Evolutionary conservation across 805 yeast genomes (phyloP), one percentile per base, ranked within the genome.

Genomic region (Phaffomyces opuntiae): DNA sequence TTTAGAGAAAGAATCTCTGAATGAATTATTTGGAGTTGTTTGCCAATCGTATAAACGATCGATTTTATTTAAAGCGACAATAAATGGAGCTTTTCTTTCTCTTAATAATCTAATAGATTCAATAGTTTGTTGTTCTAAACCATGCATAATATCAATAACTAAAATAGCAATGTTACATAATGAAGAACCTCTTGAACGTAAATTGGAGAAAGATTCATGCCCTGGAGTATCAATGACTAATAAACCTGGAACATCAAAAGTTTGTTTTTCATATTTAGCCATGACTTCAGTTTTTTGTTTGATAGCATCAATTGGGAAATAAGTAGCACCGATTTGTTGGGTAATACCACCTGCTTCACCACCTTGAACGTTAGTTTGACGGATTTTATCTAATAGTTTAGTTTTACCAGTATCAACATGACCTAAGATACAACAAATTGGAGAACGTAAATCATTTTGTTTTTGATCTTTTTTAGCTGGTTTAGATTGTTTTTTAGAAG

Each of bases 321-420:
- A 93, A 21, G 99, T 93, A 46, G 99, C 99, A 80, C 99, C 99
- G 64, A 93, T 93, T 72, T 93, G 99, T 77, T 93, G 99, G 53
- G 99, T 93, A 66, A 93, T 93, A 74, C 99, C 99, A 74, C 99
- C 99, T 46, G 99, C 99, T 73, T 93, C 99, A 63, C 99, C 99
- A 66, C 97, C 99, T 74, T 93, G 99, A 50, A 93, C 99, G 63
- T 93, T 93, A 37, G 98, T 93, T 73, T 91, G 97, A 73, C 99
- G 91, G 57, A 93, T 83, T 69, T 93, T 93, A 65, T 93, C 99
- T 65, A 93, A 76, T 54, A 93, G 78, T 66, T 93, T 93, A 55
- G 99, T 93, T 70, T 93, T 93, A 82, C 99, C 99, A 48, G 99
- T 93, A 77, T 93, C 99, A 69, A 93, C 99, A 74, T 93, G 99